Evolutionary conservation across 139 green algal genomes (phyloP).

Genomic region (Raphidocelis subcapitata): DNA sequence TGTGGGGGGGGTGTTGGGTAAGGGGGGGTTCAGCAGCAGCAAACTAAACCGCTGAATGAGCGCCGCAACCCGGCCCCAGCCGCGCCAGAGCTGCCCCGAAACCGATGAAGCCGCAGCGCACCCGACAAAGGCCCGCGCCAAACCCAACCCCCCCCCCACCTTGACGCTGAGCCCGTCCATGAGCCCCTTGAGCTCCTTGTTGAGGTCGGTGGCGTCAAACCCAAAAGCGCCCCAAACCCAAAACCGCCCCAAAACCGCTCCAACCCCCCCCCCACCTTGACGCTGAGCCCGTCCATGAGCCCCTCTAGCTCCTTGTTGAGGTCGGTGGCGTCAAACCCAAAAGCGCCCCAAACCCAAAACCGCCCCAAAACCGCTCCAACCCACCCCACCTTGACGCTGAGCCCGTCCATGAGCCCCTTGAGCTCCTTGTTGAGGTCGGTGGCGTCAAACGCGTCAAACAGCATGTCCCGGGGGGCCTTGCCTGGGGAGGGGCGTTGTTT

Average conservation of each 20-base stretch:
- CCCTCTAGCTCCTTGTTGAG: slow-evolving; percentile 94
- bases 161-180: slow-evolving; percentile 97
- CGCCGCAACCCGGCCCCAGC: too few species aligned
- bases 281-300: slow-evolving; percentile 72
- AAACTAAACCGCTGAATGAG: too few species aligned
- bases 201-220: slow-evolving; percentile 90
- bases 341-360: too few species aligned
- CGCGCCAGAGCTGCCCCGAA: too few species aligned
- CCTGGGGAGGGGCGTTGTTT: slow-evolving; percentile 34
- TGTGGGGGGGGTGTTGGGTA: not conserved
- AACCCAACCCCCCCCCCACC: slow-evolving; percentile 40
- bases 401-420: slow-evolving; percentile 94
- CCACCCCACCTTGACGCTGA: slow-evolving; percentile 89
- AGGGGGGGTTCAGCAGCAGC: too few species aligned
- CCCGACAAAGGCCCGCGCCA: not conserved
- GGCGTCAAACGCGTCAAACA: slow-evolving; percentile 95
- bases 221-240: not conserved
- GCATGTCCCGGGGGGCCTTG: slow-evolving; percentile 78
- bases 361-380: too few species aligned
- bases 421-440: slow-evolving; percentile 91
- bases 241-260: too few species aligned
- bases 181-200: slow-evolving; percentile 92
- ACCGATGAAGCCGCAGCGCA: not conserved
- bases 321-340: slow-evolving; percentile 84
- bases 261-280: not conserved